Evolutionary conservation across 129 eudicot species (phyloP).

Genomic region (Flaveria sonorensis): DNA sequence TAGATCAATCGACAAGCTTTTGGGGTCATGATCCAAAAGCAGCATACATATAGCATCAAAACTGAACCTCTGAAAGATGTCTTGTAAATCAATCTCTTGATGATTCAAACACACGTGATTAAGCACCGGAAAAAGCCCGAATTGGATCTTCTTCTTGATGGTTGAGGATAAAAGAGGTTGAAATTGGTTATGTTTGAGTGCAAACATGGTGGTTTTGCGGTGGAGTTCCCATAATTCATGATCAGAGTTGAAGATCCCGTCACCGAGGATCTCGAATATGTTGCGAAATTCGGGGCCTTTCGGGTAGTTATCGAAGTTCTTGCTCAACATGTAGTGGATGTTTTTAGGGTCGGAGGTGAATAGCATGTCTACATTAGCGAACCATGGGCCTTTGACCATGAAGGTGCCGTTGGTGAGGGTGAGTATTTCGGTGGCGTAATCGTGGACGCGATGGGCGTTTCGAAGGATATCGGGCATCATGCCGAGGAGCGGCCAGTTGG

Average conservation of each 20-base stretch:
- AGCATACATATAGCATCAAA: constrained; percentile 19
- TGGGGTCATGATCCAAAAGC: constrained; percentile 14
- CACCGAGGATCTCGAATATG: constrained; percentile 29
- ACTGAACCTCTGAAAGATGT: constrained; percentile 26
- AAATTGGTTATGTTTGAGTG: constrained; percentile 19
- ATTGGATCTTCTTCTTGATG: background rate
- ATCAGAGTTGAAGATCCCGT: constrained; percentile 31
- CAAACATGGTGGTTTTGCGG: constrained; percentile 12
- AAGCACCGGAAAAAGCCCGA: constrained; percentile 25
- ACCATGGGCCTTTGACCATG: constrained; percentile 27
- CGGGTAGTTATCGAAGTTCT: constrained; percentile 28
- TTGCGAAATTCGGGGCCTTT: constrained; percentile 24
- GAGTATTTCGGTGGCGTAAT: constrained; percentile 32
- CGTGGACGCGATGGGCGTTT: constrained; percentile 38
- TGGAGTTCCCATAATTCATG: constrained; percentile 27
- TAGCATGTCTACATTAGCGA: constrained; percentile 15
- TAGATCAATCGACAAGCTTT: constrained; percentile 9
- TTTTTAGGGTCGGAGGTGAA: constrained; percentile 33
- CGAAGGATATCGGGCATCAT: constrained; percentile 35
- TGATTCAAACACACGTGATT: background rate
- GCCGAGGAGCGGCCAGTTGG: constrained; percentile 49
- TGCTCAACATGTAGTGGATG: constrained; percentile 24
- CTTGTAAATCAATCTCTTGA: constrained; percentile 28
- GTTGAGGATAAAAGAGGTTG: background rate
- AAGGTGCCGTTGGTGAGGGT: constrained; percentile 14